Base-by-base conservation (phyloP, 164 flowering plant species). In the Stephania yunnanensis region DNA sequence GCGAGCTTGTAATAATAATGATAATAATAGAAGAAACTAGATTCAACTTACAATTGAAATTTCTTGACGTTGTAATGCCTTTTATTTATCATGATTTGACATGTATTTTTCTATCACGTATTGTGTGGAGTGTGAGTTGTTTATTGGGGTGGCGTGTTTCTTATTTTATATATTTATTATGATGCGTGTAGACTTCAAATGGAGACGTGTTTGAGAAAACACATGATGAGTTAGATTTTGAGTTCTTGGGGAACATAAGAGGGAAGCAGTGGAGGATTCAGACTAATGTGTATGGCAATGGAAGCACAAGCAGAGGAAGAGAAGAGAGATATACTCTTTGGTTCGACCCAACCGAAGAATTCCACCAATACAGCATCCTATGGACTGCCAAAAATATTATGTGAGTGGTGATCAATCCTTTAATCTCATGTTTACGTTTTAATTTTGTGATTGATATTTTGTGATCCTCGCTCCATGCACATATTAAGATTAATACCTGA, bases 171-270 rank as follows among this genome's bases (percentile, higher is more conserved):
- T 55, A 7, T 8, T 13, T 71, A 5, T 71, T 17, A 29, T 72
- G 42, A 36, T 36, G 42, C 42, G 4, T 36, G 55, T 83, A 95
- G 99, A 90, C 91, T 25, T 92, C 99, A 8, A 95, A 95, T 72
- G 95, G 78, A 5, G 97, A 93, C 63, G 83, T 87, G 19, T 93
- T 88, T 68, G 89, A 86, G 87, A 95, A 87, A 81, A 87, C 76
- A 0, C 99, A 95, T 80, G 98, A 95, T 75, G 99, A 95, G 72
- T 75, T 95, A 76, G 99, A 95, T 80, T 84, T 95, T 10, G 99
- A 95, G 81, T 95, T 95, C 63, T 44, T 95, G 73, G 99, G 99
- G 4, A 90, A 89, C 79, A 69, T 88, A 12, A 68, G 70, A 19
- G 99, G 97, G 22, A 85, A 86, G 74, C 84, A 87, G 50, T 95